phyloP scores from a whole-genome alignment of 2,329 filamentous ascomycete genomes.

The Lachnellula willkommii region DNA sequence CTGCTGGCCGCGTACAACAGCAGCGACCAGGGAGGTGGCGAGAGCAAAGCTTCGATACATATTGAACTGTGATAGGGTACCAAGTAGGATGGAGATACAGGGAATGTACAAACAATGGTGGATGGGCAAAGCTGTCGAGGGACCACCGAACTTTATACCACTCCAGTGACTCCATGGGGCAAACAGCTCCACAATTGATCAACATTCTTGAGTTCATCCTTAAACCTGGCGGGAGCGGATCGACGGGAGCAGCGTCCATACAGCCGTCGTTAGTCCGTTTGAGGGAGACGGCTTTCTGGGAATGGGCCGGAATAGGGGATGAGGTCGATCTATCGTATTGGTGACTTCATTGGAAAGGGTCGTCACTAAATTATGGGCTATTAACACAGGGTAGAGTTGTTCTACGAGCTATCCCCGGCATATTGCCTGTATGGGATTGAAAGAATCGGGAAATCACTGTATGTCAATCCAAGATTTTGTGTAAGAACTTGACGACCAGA shows the following conservation, averaged over 20 bases:
- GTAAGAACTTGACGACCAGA: conserved; percentile 4
- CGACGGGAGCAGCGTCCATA: conserved; percentile 9
- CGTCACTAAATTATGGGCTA: conserved; percentile 1
- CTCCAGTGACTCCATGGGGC: background rate
- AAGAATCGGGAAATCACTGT: background rate
- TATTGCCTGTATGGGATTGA: conserved; percentile 11
- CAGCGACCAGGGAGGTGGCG: conserved; percentile 39
- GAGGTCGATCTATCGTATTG: background rate
- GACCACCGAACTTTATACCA: background rate
- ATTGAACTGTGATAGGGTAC: background rate
- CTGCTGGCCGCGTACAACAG: conserved; percentile 39
- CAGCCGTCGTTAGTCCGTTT: conserved; percentile 8
- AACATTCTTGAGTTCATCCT: background rate
- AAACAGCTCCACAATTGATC: background rate
- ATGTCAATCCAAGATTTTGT: background rate
- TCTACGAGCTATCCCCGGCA: background rate
- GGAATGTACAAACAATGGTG: background rate
- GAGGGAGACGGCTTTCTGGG: background rate
- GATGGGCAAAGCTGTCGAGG: background rate
- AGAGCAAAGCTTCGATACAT: conserved; percentile 33
- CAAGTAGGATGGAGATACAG: background rate
- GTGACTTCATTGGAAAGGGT: background rate
- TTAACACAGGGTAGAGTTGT: background rate
- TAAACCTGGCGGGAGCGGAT: conserved; percentile 3
- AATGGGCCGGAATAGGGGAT: background rate